phyloP scores from a whole-genome alignment of 108 stramenopile species.

The Bacterosira constricta region DNA sequence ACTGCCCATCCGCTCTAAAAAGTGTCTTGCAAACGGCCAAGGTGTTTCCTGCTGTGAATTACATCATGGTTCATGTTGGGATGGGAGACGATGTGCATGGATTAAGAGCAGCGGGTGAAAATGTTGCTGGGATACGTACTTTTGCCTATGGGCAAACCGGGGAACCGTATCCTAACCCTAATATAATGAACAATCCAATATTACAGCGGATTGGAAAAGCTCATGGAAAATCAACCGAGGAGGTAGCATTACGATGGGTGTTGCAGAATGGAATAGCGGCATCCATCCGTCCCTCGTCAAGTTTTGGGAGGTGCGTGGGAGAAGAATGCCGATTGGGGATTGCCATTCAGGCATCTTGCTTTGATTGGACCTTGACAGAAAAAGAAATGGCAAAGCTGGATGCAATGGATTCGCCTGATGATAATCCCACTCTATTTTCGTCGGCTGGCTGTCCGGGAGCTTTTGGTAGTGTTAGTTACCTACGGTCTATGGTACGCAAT shows the following conservation, averaged over 20 bases:
- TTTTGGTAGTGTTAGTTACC: too few relatives aligned
- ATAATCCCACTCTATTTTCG: conserved; percentile 58
- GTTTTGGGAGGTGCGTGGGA: conserved; percentile 47
- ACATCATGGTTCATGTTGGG: conserved; percentile 54
- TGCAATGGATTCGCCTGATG: conserved; percentile 38
- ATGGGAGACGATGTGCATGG: conserved; percentile 49
- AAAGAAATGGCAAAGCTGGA: conserved; percentile 45
- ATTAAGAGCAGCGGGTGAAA: conserved; percentile 42
- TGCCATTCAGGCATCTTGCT: conserved; percentile 15
- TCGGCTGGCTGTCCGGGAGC: conserved; percentile 54
- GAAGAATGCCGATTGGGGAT: conserved; percentile 39
- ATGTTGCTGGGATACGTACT: conserved; percentile 46
- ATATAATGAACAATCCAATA: conserved; percentile 35
- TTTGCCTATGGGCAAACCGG: conserved; percentile 61
- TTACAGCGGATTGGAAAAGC: conserved; percentile 30
- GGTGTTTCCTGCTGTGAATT: conserved; percentile 53
- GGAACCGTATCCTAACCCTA: conserved; percentile 50
- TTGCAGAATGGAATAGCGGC: conserved; percentile 50
- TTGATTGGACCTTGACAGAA: conserved; percentile 44
- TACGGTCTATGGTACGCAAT: too few relatives aligned
- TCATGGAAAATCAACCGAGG: conserved; percentile 41
- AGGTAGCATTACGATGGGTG: conserved; percentile 59
- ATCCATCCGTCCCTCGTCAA: conserved; percentile 40
- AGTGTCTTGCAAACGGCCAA: conserved; percentile 48
- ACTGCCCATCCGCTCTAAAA: conserved; percentile 43